A percentile compares a stretch with the other conserved stretches of the same genome.
Conservation (phyloP, 106 monocot genomes). For the Gastrodia elata region DNA sequence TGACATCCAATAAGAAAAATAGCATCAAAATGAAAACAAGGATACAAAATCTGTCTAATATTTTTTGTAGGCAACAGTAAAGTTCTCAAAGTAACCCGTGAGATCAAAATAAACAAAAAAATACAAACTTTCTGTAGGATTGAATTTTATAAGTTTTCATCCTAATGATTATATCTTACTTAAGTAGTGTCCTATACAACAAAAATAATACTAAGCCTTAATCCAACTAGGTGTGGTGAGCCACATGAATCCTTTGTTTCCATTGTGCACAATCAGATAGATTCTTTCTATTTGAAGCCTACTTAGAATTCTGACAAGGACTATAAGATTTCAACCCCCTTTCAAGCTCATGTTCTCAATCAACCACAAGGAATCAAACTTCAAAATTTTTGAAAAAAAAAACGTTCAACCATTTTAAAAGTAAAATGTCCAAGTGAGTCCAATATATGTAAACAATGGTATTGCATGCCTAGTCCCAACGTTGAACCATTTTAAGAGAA, state of each 20-base stretch:
- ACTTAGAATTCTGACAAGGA: not conserved
- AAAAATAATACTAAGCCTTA: too few relatives aligned
- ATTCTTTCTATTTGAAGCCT: not conserved
- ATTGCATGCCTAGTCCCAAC: not conserved
- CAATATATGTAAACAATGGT: too few relatives aligned
- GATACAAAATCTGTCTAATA: not conserved
- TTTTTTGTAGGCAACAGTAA: not conserved
- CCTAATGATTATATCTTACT: not conserved
- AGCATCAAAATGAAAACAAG: not conserved
- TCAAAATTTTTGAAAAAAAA: not conserved
- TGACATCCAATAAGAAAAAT: conserved; percentile 2
- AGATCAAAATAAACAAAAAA: not conserved
- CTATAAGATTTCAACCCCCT: not conserved
- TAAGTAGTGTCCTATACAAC: too few relatives aligned
- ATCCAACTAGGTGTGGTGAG: too few relatives aligned
- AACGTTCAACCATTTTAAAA: not conserved
- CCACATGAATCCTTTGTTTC: too few relatives aligned
- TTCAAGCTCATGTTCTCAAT: not conserved
- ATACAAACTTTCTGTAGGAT: not conserved
- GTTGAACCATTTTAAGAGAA: too few relatives aligned
- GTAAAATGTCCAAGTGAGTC: not conserved
- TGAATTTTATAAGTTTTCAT: too few relatives aligned
- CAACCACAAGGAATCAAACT: not conserved
- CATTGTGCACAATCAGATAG: too few relatives aligned
- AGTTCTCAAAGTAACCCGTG: not conserved